Percentiles rank a stretch among this genome's conserved stretches.
These are phyloP conservation scores for Agarophyton chilense DNA, from an alignment of 23 red algal genomes.

Conservation along the genomic window DNA sequence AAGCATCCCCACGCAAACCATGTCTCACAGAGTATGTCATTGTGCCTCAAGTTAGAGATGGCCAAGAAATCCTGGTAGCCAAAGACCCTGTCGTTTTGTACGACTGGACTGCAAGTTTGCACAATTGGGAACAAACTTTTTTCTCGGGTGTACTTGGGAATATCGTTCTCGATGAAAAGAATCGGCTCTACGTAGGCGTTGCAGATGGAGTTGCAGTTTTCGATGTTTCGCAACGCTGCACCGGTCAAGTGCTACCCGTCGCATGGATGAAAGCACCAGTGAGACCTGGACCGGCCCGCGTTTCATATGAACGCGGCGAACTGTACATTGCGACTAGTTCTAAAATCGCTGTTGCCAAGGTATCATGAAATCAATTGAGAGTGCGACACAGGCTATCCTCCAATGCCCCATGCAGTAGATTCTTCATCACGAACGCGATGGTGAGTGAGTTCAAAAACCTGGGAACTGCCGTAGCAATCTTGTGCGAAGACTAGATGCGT, in stretches of 20 bases:
- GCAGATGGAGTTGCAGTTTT: conserved; percentile 19
- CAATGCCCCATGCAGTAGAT: too few relatives aligned
- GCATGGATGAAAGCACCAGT: background rate
- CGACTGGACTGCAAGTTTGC: conserved; percentile 9
- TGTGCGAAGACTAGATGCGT: background rate
- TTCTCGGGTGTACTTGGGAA: background rate
- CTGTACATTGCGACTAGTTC: background rate
- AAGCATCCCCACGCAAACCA: conserved; percentile 11
- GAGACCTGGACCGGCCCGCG: background rate
- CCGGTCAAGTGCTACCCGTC: background rate
- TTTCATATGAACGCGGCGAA: background rate
- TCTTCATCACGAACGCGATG: background rate
- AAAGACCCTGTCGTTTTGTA: conserved; percentile 12
- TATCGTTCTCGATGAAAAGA: conserved; percentile 10
- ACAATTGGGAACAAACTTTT: background rate
- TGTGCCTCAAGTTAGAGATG: background rate
- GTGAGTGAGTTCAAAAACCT: background rate
- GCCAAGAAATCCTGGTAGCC: background rate
- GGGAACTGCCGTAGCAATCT: background rate
- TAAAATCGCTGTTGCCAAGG: background rate
- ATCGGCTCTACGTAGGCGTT: background rate
- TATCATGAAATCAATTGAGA: background rate
- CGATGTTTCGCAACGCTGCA: background rate
- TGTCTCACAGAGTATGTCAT: background rate
- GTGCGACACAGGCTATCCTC: background rate